phyloP scores from a whole-genome alignment of 2,329 filamentous ascomycete species.

The Cryoendolithus antarcticus region DNA sequence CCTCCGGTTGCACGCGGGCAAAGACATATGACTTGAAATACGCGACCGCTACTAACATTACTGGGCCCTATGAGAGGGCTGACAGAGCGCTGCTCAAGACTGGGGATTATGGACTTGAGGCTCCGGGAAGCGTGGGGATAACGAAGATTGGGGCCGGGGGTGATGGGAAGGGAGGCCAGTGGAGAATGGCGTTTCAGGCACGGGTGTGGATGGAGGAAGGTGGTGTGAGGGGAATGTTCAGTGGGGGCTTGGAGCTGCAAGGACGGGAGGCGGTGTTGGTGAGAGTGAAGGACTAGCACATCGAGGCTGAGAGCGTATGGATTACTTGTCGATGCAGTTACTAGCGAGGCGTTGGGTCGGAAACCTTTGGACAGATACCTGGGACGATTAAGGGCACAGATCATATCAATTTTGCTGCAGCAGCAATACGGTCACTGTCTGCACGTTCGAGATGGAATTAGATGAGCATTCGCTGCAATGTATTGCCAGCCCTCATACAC shows the following conservation, averaged over 20 bases:
- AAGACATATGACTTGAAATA: slow-evolving; percentile 23
- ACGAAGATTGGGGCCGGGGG: slow-evolving; percentile 11
- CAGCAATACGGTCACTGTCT: no score
- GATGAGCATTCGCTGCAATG: no score
- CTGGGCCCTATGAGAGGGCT: slow-evolving; percentile 20
- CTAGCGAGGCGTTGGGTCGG: no score
- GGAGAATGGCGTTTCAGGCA: slow-evolving; percentile 22
- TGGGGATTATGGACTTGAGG: slow-evolving; percentile 18
- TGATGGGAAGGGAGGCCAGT: slow-evolving; percentile 1
- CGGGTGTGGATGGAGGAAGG: slow-evolving; percentile 15
- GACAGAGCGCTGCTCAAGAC: slow-evolving; percentile 15
- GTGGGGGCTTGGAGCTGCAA: slow-evolving; percentile 16
- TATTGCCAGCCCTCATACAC: no score
- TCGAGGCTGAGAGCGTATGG: no score
- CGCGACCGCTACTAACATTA: slow-evolving; percentile 16
- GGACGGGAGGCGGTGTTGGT: slow-evolving; percentile 12
- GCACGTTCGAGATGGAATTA: no score
- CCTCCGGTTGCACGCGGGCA: slow-evolving; percentile 21
- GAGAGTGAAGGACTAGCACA: background rate
- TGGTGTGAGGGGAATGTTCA: slow-evolving; percentile 22
- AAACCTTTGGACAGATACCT: no score
- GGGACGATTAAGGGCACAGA: no score
- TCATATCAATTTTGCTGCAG: no score
- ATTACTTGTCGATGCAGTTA: no score
- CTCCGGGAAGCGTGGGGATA: slow-evolving; percentile 21